phyloP scores from a whole-genome alignment of 371 early-diverging fungal genomes.

The Mortierella sp. region DNA sequence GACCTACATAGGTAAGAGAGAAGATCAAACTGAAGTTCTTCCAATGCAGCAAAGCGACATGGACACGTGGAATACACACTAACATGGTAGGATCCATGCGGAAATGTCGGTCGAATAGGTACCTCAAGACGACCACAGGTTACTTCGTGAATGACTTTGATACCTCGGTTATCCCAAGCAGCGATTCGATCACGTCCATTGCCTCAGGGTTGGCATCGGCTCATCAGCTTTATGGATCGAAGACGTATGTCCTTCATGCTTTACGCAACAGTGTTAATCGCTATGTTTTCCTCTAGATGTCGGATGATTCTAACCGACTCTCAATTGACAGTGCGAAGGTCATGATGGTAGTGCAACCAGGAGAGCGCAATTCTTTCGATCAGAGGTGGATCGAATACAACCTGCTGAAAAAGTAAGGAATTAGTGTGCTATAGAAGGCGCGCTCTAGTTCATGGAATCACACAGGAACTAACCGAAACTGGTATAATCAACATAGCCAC shows the following conservation, averaged over 20 bases:
- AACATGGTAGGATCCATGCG: not conserved
- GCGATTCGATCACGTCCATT: slow-evolving; percentile 75
- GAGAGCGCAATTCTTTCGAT: slow-evolving; percentile 95
- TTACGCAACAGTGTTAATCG: not conserved
- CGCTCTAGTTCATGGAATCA: too few species aligned
- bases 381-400: slow-evolving; percentile 92
- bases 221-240: slow-evolving; percentile 79
- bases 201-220: slow-evolving; percentile 86
- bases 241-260: slow-evolving; percentile 64
- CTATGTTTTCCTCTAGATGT: not conserved
- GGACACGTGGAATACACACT: not conserved
- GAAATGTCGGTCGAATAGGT: slow-evolving; percentile 54
- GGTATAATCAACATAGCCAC: slow-evolving; percentile 58
- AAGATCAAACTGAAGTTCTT: not conserved
- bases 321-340: slow-evolving; percentile 75
- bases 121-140: slow-evolving; percentile 64
- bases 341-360: slow-evolving; percentile 91
- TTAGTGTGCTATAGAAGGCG: not conserved
- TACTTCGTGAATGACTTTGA: slow-evolving; percentile 62
- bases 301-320: not conserved
- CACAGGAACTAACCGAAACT: not conserved
- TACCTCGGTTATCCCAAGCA: slow-evolving; percentile 73
- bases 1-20: slow-evolving; percentile 80
- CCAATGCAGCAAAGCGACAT: not conserved
- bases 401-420: slow-evolving; percentile 77